These are phyloP conservation scores for Simmondsia chinensis DNA, from an alignment of 148 eudicot species.

Conservation along the genomic window DNA sequence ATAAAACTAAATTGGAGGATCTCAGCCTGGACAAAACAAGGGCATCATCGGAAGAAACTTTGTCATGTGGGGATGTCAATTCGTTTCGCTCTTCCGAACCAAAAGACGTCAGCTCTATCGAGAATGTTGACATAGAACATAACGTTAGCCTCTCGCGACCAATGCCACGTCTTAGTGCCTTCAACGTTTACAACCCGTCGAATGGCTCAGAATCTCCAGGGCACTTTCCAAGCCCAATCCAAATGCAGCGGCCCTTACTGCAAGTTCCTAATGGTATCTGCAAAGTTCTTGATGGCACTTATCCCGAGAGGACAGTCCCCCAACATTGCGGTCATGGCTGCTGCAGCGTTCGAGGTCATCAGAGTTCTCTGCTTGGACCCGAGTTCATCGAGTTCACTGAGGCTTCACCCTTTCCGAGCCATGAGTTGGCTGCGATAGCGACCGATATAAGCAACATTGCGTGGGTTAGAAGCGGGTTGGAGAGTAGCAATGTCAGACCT, in stretches of 20 bases:
- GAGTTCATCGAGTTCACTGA: constrained; percentile 47
- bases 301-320: constrained; percentile 39
- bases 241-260: constrained; percentile 10
- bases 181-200: constrained; percentile 23
- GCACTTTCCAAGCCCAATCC: constrained; percentile 8
- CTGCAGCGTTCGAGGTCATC: constrained; percentile 15
- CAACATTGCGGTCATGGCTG: constrained; percentile 55
- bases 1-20: constrained; percentile 17
- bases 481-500: constrained; percentile 18
- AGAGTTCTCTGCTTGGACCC: constrained; percentile 46
- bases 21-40: constrained; percentile 27
- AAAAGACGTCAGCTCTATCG: constrained; percentile 29
- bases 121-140: constrained; percentile 11
- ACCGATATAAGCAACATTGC: constrained; percentile 54
- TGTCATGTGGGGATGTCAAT: constrained; percentile 39
- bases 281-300: constrained; percentile 34
- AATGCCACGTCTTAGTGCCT: constrained; percentile 37
- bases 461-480: constrained; percentile 52
- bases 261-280: constrained; percentile 23
- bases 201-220: constrained; percentile 17
- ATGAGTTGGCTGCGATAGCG: constrained; percentile 47
- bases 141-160: constrained; percentile 33
- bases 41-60: constrained; percentile 56
- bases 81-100: constrained; percentile 30
- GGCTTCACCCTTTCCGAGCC: constrained; percentile 32